Conservation (phyloP, 2,329 filamentous ascomycete genomes). For the Microdochium trichocladiopsis region DNA sequence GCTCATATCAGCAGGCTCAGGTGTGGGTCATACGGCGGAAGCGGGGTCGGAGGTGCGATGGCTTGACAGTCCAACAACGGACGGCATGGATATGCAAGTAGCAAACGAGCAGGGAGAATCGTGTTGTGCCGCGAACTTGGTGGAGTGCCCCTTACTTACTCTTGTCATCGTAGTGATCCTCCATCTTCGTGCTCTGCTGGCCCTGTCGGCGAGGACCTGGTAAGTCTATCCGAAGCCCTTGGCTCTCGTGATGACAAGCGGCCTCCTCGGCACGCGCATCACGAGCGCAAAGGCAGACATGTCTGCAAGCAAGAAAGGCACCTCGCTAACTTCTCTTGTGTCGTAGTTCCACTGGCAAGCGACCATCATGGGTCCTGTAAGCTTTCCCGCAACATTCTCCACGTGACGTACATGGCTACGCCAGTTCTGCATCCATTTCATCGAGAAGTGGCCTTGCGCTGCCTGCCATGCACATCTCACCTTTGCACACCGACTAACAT, state of each 20-base stretch:
- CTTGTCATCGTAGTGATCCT: slow-evolving; percentile 69
- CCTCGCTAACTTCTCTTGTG: slow-evolving; percentile 20
- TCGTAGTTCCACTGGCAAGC: slow-evolving; percentile 98
- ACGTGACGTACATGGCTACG: background rate
- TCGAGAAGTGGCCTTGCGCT: background rate
- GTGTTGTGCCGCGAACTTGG: background rate
- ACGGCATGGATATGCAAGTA: background rate
- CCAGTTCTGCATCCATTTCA: slow-evolving; percentile 1
- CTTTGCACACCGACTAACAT: slow-evolving; percentile 16
- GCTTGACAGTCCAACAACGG: background rate
- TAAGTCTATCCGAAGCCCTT: slow-evolving; percentile 37
- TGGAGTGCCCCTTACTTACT: slow-evolving; percentile 15
- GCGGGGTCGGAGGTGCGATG: background rate
- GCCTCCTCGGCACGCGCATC: background rate
- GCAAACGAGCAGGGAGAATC: background rate
- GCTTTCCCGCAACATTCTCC: slow-evolving; percentile 28
- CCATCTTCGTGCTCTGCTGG: slow-evolving; percentile 98
- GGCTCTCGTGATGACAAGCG: background rate
- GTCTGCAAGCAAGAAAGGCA: background rate
- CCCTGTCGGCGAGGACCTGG: slow-evolving; percentile 94
- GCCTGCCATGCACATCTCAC: background rate
- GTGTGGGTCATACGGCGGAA: background rate
- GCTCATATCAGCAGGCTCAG: background rate
- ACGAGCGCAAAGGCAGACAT: slow-evolving; percentile 26
- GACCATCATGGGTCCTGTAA: slow-evolving; percentile 98